phyloP scores from a whole-genome alignment of 495 filamentous ascomycete genomes.

The Eremomyces bilateralis region DNA sequence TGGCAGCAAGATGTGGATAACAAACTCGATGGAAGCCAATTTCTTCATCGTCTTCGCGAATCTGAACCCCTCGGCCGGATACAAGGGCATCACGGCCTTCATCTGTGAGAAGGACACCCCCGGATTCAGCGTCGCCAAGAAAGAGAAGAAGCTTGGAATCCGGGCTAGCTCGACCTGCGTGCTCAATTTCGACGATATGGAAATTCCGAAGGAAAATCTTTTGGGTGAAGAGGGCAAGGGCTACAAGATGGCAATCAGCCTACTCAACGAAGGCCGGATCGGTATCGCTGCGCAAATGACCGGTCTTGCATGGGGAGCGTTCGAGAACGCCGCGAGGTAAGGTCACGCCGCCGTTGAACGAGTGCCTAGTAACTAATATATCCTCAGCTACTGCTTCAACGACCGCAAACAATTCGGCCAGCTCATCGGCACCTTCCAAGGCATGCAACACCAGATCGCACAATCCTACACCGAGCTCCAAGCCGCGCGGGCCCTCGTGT shows the following conservation, averaged over 20 bases:
- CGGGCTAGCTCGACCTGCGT: constrained; percentile 87
- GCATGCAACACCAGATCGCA: constrained; percentile 97
- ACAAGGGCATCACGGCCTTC: constrained; percentile 93
- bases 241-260: constrained; percentile 90
- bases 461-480: constrained; percentile 87
- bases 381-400: constrained; percentile 64
- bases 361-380: not conserved
- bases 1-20: constrained; percentile 99
- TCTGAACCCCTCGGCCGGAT: constrained; percentile 64
- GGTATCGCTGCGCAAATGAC: constrained; percentile 99
- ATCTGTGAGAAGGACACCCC: constrained; percentile 75
- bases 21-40: constrained; percentile 78
- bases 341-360: constrained; percentile 9
- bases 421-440: constrained; percentile 86
- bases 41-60: constrained; percentile 99
- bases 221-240: constrained; percentile 76
- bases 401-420: constrained; percentile 94
- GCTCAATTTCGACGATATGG: constrained; percentile 91
- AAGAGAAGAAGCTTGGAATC: constrained; percentile 99
- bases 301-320: constrained; percentile 81
- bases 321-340: constrained; percentile 80
- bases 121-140: constrained; percentile 93
- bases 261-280: constrained; percentile 95
- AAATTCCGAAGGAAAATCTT: constrained; percentile 68
- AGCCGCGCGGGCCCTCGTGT: constrained; percentile 79